A percentile compares a stretch with the other conserved stretches of the same genome.
phyloP scores from a whole-genome alignment of 495 filamentous ascomycete species.

The Podospora anserina region DNA sequence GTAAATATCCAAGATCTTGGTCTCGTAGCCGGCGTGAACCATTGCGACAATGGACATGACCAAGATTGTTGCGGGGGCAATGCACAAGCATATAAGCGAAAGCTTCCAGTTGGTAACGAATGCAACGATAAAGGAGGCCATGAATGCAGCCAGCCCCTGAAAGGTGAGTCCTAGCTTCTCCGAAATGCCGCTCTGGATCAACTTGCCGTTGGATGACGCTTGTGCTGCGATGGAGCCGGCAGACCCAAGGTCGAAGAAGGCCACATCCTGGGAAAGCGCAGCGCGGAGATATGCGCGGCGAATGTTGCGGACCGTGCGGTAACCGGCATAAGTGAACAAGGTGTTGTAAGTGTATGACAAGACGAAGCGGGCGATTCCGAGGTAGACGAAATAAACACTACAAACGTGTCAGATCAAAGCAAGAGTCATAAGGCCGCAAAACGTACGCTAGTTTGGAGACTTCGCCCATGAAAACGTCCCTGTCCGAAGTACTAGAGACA shows the following conservation, averaged over 20 bases:
- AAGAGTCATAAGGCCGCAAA: background rate
- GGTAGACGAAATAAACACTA: slow-evolving; percentile 49
- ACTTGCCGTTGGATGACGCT: slow-evolving; percentile 80
- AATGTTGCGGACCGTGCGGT: slow-evolving; percentile 34
- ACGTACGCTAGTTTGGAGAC: slow-evolving; percentile 15
- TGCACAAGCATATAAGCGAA: slow-evolving; percentile 75
- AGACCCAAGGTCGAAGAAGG: slow-evolving; percentile 80
- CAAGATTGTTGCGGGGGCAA: slow-evolving; percentile 63
- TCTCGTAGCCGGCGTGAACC: slow-evolving; percentile 72
- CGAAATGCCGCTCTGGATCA: slow-evolving; percentile 79
- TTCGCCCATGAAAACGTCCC: slow-evolving; percentile 15
- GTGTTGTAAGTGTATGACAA: slow-evolving; percentile 43
- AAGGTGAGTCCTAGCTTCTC: slow-evolving; percentile 78
- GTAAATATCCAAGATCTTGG: slow-evolving; percentile 66
- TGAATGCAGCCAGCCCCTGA: slow-evolving; percentile 68
- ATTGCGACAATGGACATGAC: slow-evolving; percentile 65
- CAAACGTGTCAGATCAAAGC: background rate
- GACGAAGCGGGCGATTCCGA: slow-evolving; percentile 52
- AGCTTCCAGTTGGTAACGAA: slow-evolving; percentile 80
- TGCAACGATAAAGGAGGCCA: slow-evolving; percentile 83
- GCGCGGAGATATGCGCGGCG: slow-evolving; percentile 37
- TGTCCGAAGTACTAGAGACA: slow-evolving; percentile 3
- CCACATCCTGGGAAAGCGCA: slow-evolving; percentile 53
- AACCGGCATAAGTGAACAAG: slow-evolving; percentile 22
- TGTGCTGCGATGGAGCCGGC: slow-evolving; percentile 85